Evolutionary conservation across 1,139 yeast species (phyloP).

Genomic region (Hemisphaericaspora lyxosophila): DNA sequence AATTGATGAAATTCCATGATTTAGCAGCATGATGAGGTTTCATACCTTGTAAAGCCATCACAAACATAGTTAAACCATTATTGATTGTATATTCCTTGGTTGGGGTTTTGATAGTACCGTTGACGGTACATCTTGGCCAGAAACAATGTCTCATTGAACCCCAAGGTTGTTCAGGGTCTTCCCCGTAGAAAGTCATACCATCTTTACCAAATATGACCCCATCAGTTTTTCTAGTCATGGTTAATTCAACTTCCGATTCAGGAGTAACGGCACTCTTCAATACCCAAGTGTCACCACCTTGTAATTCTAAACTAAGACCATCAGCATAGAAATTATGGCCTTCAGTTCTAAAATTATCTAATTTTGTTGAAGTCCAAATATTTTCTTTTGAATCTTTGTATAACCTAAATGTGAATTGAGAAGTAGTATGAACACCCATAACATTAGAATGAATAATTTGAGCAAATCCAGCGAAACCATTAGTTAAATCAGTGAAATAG

Average conservation of each 20-base stretch:
- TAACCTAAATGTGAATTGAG: conserved; percentile 89
- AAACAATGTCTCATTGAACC: conserved; percentile 94
- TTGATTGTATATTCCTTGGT: conserved; percentile 33
- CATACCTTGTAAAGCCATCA: conserved; percentile 99
- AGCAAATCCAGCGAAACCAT: conserved; percentile 79
- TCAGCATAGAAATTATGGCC: conserved; percentile 85
- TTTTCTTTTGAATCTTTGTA: conserved; percentile 46
- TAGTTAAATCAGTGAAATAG: conserved; percentile 66
- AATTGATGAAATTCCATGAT: conserved; percentile 90
- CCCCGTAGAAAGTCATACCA: conserved; percentile 84
- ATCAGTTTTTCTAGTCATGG: conserved; percentile 60
- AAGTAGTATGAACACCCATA: conserved; percentile 85
- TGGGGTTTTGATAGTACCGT: conserved; percentile 56
- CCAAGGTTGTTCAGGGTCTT: conserved; percentile 83
- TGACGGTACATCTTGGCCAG: conserved; percentile 85
- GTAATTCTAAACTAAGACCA: conserved; percentile 60
- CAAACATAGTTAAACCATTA: conserved; percentile 72
- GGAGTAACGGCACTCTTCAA: conserved; percentile 65
- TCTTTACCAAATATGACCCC: conserved; percentile 90
- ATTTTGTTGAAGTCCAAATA: conserved; percentile 87
- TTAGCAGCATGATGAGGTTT: conserved; percentile 99
- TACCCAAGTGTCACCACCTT: conserved; percentile 53
- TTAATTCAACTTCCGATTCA: conserved; percentile 72
- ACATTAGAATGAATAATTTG: conserved; percentile 93
- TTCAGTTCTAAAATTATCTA: conserved; percentile 73